A percentile compares a stretch with the other conserved stretches of the same genome.
These are phyloP conservation scores for Parmelia sp. DNA, from an alignment of 495 filamentous ascomycete genomes.

Conservation along the genomic window DNA sequence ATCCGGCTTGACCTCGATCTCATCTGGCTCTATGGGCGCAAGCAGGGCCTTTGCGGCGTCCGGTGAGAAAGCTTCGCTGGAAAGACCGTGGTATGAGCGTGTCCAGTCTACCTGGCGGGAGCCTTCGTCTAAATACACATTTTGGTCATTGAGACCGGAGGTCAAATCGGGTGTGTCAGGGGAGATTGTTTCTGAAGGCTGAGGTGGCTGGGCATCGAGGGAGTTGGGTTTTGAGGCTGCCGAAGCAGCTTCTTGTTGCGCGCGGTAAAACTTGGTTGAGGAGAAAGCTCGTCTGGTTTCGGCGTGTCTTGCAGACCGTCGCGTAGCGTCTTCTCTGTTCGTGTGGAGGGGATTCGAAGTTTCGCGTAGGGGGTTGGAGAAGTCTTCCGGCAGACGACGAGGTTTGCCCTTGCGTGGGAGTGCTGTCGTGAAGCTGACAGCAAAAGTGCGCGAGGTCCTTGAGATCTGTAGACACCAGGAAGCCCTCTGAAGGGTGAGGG, in stretches of 20 bases:
- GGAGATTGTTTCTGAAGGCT: conserved; percentile 30
- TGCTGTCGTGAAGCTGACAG: conserved; percentile 27
- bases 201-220: conserved; percentile 27
- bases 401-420: conserved; percentile 20
- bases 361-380: conserved; percentile 12
- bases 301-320: conserved; percentile 9
- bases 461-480: conserved; percentile 28
- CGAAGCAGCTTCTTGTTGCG: conserved; percentile 26
- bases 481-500: conserved; percentile 25
- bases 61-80: conserved; percentile 63
- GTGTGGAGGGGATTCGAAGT: conserved; percentile 6
- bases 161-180: conserved; percentile 45
- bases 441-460: conserved; percentile 23
- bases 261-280: conserved; percentile 20
- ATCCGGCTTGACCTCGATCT: conserved; percentile 95
- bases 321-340: conserved; percentile 10
- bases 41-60: conserved; percentile 70
- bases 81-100: conserved; percentile 84
- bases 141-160: conserved; percentile 48
- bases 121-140: conserved; percentile 40
- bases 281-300: conserved; percentile 19
- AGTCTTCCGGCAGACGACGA: conserved; percentile 17
- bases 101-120: conserved; percentile 77
- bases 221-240: conserved; percentile 22
- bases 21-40: conserved; percentile 57